phyloP scores from a whole-genome alignment of 768 basidiomycete genomes.

The Boletus tomentosulus region DNA sequence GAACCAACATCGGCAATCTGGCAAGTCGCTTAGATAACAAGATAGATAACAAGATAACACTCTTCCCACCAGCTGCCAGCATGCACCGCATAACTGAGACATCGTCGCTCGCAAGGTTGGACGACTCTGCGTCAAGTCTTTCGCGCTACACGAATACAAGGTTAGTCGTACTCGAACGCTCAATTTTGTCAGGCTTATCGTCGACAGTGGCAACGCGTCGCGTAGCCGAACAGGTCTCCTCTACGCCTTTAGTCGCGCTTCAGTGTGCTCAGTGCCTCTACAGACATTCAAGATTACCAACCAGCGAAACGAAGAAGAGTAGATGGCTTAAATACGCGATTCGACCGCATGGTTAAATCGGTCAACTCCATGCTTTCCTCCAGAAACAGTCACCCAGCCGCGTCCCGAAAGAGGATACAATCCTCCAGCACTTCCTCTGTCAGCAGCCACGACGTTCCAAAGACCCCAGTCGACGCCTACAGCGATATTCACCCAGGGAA shows the following conservation, averaged over 20 bases:
- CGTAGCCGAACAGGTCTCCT: conserved; percentile 11
- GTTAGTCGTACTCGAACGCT: conserved; percentile 1
- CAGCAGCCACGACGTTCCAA: conserved; percentile 38
- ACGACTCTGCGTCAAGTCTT: conserved; percentile 12
- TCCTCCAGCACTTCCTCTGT: conserved; percentile 46
- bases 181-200: neutral
- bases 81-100: neutral
- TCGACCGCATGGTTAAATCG: conserved; percentile 63
- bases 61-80: neutral
- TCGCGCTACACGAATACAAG: conserved; percentile 9
- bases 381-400: conserved; percentile 15
- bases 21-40: conserved; percentile 13
- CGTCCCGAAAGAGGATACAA: conserved; percentile 28
- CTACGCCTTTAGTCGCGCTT: neutral
- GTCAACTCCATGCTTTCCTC: conserved; percentile 41
- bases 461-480: conserved; percentile 41
- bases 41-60: neutral
- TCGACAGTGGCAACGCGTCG: conserved; percentile 2
- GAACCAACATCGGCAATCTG: too few species aligned
- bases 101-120: neutral
- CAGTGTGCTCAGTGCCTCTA: neutral
- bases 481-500: conserved; percentile 29
- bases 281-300: conserved; percentile 8
- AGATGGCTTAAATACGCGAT: conserved; percentile 52
- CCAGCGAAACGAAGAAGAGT: conserved; percentile 46